Evolutionary conservation across 441 rosid genomes (phyloP).

Genomic region (Pelargonium fulgidum): DNA sequence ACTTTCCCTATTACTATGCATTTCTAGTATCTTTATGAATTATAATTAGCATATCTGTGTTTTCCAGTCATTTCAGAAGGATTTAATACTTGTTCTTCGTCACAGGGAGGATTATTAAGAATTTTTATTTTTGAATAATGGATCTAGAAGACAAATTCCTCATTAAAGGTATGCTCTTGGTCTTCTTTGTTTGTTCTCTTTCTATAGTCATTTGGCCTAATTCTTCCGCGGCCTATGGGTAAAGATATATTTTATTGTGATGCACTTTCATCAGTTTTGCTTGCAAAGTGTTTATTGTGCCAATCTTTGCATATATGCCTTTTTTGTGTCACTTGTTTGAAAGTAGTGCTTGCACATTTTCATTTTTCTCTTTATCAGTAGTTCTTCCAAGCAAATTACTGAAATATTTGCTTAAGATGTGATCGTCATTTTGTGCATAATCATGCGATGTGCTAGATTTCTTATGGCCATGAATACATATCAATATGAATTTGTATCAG

Average conservation of each 20-base stretch:
- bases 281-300: neutral
- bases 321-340: neutral
- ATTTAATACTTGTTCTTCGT: slow-evolving; percentile 18
- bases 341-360: neutral
- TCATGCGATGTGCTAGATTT: no score
- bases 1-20: neutral
- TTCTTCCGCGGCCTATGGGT: neutral
- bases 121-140: slow-evolving; percentile 31
- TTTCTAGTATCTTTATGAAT: slow-evolving; percentile 5
- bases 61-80: neutral
- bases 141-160: slow-evolving; percentile 46
- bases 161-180: slow-evolving; percentile 36
- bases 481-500: neutral
- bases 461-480: neutral
- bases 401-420: neutral
- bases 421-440: neutral
- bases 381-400: neutral
- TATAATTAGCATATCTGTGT: slow-evolving; percentile 4
- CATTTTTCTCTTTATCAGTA: neutral
- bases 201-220: slow-evolving; percentile 11
- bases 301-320: neutral
- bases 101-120: slow-evolving; percentile 30
- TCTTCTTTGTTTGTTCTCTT: slow-evolving; percentile 12
- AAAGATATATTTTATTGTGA: no score
- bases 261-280: neutral